Conservation (phyloP, 169 alveolate species). For the Plasmodium chabaudi region DNA sequence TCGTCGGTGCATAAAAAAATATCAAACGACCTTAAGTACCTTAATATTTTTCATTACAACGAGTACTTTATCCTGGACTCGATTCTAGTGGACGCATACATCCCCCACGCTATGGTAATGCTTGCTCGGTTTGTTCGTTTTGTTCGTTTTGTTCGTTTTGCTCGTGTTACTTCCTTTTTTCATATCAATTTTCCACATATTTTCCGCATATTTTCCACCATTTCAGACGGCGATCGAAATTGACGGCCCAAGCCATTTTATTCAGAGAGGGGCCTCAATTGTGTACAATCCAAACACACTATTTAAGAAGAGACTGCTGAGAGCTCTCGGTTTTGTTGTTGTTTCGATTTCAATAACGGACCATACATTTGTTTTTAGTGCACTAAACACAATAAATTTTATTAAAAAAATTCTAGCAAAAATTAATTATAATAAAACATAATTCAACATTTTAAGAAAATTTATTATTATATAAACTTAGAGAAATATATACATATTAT, state of each 20-base stretch:
- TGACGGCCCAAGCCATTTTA: slow-evolving; percentile 65
- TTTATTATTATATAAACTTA: background rate
- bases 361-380: slow-evolving; percentile 66
- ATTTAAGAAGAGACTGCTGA: slow-evolving; percentile 54
- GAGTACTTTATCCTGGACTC: slow-evolving; percentile 60
- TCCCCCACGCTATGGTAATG: slow-evolving; percentile 35
- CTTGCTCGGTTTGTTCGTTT: too few relatives aligned
- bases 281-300: slow-evolving; percentile 45
- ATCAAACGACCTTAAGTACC: slow-evolving; percentile 40
- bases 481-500: too few relatives aligned
- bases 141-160: background rate
- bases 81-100: slow-evolving; percentile 40
- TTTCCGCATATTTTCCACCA: background rate
- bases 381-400: slow-evolving; percentile 22
- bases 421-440: slow-evolving; percentile 10
- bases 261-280: slow-evolving; percentile 40
- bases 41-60: slow-evolving; percentile 36
- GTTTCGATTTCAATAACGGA: slow-evolving; percentile 48
- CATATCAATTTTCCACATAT: background rate
- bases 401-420: slow-evolving; percentile 12
- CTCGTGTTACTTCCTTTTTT: background rate
- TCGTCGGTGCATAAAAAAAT: slow-evolving; percentile 69
- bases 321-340: slow-evolving; percentile 48
- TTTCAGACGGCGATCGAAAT: slow-evolving; percentile 54
- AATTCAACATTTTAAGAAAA: background rate